Evolutionary conservation across 305 asterid species (phyloP).

Genomic region (Fraxinus ornus): DNA sequence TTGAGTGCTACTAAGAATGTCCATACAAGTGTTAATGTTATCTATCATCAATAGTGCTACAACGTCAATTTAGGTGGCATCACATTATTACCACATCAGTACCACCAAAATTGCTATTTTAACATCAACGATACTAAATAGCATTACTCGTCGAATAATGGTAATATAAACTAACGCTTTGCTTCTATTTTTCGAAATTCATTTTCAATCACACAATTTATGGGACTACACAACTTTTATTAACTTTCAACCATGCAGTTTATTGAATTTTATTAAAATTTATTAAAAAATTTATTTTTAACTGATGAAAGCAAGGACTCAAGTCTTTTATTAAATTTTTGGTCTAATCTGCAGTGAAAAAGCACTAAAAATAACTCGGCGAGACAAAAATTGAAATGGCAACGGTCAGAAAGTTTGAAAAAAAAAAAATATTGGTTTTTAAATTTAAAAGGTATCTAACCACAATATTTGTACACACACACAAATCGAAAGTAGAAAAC

Average conservation of each 20-base stretch:
- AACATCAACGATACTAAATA: too few relatives aligned
- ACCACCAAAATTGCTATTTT: too few relatives aligned
- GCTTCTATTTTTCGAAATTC: background rate
- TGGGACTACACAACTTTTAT: too few relatives aligned
- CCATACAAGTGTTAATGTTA: too few relatives aligned
- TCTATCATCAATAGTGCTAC: too few relatives aligned
- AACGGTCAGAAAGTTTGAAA: constrained; percentile 42
- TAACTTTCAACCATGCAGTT: background rate
- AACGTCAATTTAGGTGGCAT: too few relatives aligned
- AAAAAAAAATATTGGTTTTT: background rate
- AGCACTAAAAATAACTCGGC: background rate
- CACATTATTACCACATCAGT: too few relatives aligned
- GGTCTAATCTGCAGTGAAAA: constrained; percentile 1
- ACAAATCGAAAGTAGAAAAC: background rate
- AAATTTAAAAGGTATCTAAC: background rate
- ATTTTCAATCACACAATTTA: background rate
- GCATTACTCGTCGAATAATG: background rate
- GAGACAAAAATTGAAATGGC: constrained; percentile 14
- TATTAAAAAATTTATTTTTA: too few relatives aligned
- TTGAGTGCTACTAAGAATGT: too few relatives aligned
- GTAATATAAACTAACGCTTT: too few relatives aligned
- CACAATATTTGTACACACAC: background rate
- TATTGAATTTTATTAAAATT: background rate
- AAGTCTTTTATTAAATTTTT: background rate
- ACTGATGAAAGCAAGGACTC: background rate